Evolutionary conservation across 2,329 filamentous ascomycete genomes (phyloP), one percentile per base, ranked within the genome.

Genomic region (Leptographium wingfieldii): DNA sequence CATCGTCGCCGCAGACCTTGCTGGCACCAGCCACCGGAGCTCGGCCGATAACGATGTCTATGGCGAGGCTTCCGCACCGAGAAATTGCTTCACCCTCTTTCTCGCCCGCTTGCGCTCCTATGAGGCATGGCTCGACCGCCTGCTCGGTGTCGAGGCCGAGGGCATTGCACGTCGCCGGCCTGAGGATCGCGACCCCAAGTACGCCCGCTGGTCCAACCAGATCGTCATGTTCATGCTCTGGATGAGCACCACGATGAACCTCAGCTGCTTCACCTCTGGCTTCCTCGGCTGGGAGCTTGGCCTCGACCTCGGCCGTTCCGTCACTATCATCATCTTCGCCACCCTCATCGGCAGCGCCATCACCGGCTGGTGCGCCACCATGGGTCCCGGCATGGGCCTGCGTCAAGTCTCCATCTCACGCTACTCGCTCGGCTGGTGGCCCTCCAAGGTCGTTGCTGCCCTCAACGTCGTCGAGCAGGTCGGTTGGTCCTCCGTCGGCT

Each of bases 341-440:
- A 77, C 77, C 0, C 64, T 80, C 10, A 65, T 80, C 27, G 76
- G 76, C 14, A 73, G 69, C 33, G 66, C 71, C 55, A 65, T 76
- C 12, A 72, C 74, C 60, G 76, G 76, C 9, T 80, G 72, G 67
- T 78, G 76, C 61, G 77, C 78, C 19, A 80, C 76, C 0, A 73
- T 80, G 64, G 77, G 78, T 27, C 73, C 77, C 3, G 73, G 69
- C 9, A 80, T 73, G 3, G 78, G 78, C 3, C 69, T 81, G 49
- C 75, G 78, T 59, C 77, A 80, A 65, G 74, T 80, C 60, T 77
- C 75, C 58, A 76, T 80, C 52, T 72, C 72, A 38, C 72, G 78
- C 52, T 80, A 77, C 67, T 73, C 71, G 40, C 73, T 80, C 52
- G 77, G 78, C 29, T 80, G 74, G 73, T 80, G 74, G 71, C 78